Evolutionary conservation across 202 grass and related monocot genomes (phyloP).

Genomic region (Musa balbisiana): DNA sequence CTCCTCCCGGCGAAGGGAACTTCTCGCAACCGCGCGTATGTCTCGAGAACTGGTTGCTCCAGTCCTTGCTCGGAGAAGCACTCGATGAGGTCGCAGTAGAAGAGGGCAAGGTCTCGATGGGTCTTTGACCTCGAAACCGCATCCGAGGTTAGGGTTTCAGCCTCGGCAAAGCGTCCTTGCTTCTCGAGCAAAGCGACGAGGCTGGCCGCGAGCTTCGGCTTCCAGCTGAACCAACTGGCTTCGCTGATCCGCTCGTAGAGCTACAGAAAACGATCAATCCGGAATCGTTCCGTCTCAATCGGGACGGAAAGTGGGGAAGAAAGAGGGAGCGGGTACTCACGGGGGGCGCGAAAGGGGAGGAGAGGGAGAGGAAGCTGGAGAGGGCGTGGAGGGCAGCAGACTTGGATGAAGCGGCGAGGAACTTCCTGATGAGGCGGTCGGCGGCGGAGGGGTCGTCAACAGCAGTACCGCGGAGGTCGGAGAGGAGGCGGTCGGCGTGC

Average conservation of each 20-base stretch:
- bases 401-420: constrained; percentile 67
- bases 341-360: constrained; percentile 54
- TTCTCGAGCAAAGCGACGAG: constrained; percentile 46
- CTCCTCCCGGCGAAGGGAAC: constrained; percentile 31
- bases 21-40: constrained; percentile 34
- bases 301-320: neutral
- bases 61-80: constrained; percentile 53
- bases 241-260: constrained; percentile 60
- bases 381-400: constrained; percentile 60
- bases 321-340: constrained; percentile 23
- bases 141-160: constrained; percentile 40
- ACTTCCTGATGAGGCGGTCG: constrained; percentile 62
- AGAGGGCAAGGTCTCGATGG: constrained; percentile 36
- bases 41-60: constrained; percentile 33
- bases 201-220: constrained; percentile 45
- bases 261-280: constrained; percentile 27
- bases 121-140: constrained; percentile 43
- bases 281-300: neutral
- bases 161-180: constrained; percentile 32
- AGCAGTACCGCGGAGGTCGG: constrained; percentile 46
- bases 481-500: constrained; percentile 58
- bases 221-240: constrained; percentile 76
- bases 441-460: constrained; percentile 36
- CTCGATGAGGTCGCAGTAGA: constrained; percentile 75
- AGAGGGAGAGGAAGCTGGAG: constrained; percentile 60